Base-by-base conservation (phyloP, 495 filamentous ascomycete genomes). In the Sporormia fimetaria region DNA sequence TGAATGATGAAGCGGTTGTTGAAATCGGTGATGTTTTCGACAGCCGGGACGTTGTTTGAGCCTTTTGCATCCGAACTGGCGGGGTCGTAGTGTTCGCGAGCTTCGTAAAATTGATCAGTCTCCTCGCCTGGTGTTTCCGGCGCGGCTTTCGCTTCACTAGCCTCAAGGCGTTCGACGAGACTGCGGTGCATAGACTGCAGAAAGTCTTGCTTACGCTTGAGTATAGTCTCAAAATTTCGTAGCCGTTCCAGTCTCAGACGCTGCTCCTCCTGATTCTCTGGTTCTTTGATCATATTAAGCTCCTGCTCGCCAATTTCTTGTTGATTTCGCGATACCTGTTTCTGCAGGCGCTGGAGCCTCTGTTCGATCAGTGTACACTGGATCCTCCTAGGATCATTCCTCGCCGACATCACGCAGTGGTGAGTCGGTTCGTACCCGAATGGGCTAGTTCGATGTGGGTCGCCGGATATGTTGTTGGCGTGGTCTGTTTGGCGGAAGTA, bases 401-500 rank as follows among this genome's bases (percentile, higher is more conserved):
- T 80, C 40, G 87, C 75, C 20, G 83, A 87, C 85, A 98, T 94
- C 48, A 90, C 80, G 60, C 92, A 98, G 47, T 81, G 74, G 64
- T 98, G 90, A 0, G 87, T 94, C 1, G 80, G 78, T 52, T 98
- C 90, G 41, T 92, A 64, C 3, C 90, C 90, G 62, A 96, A 98
- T 1, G 78, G 72, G 60, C 87, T 95, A 11, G 74, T 78, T 17
- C 81, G 70, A 37, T 77, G 73, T 12, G 79, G 67, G 53, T 85
- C 81, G 10, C 71, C 67, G 50, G 78, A 68, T 18, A 78, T 77
- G 10, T 71, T 65, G 21, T 78, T 75, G 10, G 71, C 69, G 54
- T 93, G 87, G 51, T 96, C 90, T n/a, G 90, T 98, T 57, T 96
- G 84, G 15, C 90, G 77, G 64, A 94, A 94, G 60, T 96, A 98